A percentile compares a stretch with the other conserved stretches of the same genome.
phyloP scores from a whole-genome alignment of 441 rosid genomes.

The Gossypium davidsonii region DNA sequence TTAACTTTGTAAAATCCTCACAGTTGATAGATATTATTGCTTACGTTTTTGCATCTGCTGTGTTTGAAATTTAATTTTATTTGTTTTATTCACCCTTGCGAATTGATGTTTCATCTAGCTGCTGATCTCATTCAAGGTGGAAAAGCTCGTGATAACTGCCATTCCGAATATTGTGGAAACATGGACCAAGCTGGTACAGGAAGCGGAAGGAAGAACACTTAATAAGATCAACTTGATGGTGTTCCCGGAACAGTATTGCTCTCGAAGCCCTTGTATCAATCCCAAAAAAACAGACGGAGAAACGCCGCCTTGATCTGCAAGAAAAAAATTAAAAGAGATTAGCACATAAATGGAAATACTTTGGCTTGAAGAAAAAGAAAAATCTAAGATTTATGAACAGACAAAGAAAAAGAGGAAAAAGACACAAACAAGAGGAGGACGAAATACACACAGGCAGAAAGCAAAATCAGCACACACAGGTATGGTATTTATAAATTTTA shows the following conservation, averaged over 20 bases:
- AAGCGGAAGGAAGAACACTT: constrained; percentile 50
- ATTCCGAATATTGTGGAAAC: constrained; percentile 77
- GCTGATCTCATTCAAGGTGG: constrained; percentile 69
- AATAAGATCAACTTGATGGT: constrained; percentile 75
- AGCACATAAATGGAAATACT: too few species aligned
- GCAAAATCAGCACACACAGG: too few species aligned
- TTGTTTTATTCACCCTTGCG: background rate
- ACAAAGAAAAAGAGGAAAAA: too few species aligned
- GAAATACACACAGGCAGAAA: too few species aligned
- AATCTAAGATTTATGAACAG: too few species aligned
- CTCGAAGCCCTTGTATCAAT: constrained; percentile 44
- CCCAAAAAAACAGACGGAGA: constrained; percentile 21
- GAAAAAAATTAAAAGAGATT: too few species aligned
- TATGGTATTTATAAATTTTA: too few species aligned
- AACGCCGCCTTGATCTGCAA: too few species aligned
- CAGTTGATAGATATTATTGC: background rate
- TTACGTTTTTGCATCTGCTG: background rate
- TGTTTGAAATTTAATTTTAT: constrained; percentile 1
- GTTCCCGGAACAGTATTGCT: constrained; percentile 74
- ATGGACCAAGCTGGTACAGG: constrained; percentile 60
- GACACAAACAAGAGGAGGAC: too few species aligned
- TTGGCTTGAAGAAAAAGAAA: too few species aligned
- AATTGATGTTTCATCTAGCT: constrained; percentile 34
- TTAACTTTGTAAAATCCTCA: background rate
- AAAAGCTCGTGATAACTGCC: constrained; percentile 83